phyloP scores from a whole-genome alignment of 345 rosid genomes.

The Corymbia maculata region DNA sequence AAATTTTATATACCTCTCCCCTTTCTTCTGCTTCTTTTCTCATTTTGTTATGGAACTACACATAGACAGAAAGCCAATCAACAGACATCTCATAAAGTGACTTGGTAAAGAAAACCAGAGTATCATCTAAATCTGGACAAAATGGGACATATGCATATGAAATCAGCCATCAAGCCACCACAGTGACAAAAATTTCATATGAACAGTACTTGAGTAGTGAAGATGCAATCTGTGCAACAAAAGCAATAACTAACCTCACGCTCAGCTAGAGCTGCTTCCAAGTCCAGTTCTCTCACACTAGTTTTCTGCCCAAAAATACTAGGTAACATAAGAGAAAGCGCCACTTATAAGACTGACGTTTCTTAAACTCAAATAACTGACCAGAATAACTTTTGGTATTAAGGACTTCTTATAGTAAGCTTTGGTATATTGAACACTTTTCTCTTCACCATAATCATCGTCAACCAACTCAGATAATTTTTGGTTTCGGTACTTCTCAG shows the following conservation, averaged over 20 bases:
- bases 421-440: constrained; percentile 42
- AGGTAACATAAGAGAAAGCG: constrained; percentile 5
- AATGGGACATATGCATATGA: neutral
- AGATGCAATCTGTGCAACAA: neutral
- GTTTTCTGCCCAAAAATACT: constrained; percentile 51
- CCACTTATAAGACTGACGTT: neutral
- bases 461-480: constrained; percentile 76
- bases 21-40: constrained; percentile 64
- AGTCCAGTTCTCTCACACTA: constrained; percentile 85
- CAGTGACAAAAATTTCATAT: neutral
- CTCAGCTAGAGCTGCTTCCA: constrained; percentile 88
- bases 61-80: neutral
- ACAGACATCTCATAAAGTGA: neutral
- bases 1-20: constrained; percentile 67
- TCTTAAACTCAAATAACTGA: constrained; percentile 14
- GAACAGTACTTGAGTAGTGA: neutral
- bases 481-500: constrained; percentile 73
- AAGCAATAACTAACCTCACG: constrained; percentile 46
- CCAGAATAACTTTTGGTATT: constrained; percentile 64
- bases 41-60: constrained; percentile 61
- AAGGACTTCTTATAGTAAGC: constrained; percentile 46
- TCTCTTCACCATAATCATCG: constrained; percentile 66
- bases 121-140: neutral
- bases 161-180: neutral
- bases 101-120: neutral